A percentile compares a stretch with the other conserved stretches of the same genome.
These are phyloP conservation scores for Talaromyces trachyspermus DNA, from an alignment of 495 filamentous ascomycete genomes.

Conservation along the genomic window DNA sequence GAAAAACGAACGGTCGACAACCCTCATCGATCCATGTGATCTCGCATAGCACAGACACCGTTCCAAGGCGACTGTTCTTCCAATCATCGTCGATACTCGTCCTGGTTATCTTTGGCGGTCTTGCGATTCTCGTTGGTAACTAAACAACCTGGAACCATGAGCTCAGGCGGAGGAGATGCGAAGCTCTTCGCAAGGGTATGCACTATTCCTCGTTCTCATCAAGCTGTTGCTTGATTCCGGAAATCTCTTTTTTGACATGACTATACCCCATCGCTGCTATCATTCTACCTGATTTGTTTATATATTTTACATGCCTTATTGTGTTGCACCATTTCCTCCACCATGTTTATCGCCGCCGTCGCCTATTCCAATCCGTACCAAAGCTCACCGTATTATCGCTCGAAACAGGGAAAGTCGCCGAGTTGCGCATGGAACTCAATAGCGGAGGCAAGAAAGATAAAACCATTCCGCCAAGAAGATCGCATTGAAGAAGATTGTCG, in stretches of 20 bases:
- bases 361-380: conserved; percentile 22
- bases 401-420: conserved; percentile 90
- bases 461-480: conserved; percentile 96
- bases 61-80: too few relatives aligned
- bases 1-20: too few relatives aligned
- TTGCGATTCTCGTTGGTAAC: too few relatives aligned
- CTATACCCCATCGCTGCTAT: not conserved
- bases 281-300: not conserved
- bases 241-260: not conserved
- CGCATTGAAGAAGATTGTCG: conserved; percentile 98
- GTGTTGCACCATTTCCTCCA: conserved; percentile 4
- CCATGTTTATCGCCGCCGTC: conserved; percentile 26
- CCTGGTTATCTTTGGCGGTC: too few relatives aligned
- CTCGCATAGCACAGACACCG: too few relatives aligned
- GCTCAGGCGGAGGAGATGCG: conserved; percentile 83
- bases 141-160: conserved; percentile 41
- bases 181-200: conserved; percentile 99
- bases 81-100: too few relatives aligned
- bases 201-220: conserved; percentile 20
- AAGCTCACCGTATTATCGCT: conserved; percentile 33
- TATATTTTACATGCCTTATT: not conserved
- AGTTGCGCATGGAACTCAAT: conserved; percentile 90
- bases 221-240: conserved; percentile 4
- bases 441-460: conserved; percentile 97
- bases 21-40: too few relatives aligned